phyloP scores from a whole-genome alignment of 169 alveolate genomes.

The Neospora caninum region DNA sequence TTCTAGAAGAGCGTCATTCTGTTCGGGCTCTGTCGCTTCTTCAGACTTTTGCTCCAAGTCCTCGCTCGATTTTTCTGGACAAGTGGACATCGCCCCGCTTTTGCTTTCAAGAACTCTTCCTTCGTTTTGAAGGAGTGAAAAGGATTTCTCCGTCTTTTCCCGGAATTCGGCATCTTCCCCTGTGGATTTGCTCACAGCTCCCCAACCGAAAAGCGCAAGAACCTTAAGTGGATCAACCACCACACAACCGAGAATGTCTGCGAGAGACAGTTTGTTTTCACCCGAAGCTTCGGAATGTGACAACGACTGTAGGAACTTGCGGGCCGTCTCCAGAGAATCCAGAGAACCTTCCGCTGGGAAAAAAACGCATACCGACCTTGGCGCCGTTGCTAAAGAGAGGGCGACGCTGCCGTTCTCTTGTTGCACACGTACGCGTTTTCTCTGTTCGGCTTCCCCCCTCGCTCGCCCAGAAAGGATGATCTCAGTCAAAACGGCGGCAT shows the following conservation, averaged over 20 bases:
- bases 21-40: neutral
- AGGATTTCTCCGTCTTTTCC: too few relatives aligned
- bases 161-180: too few relatives aligned
- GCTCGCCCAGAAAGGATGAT: too few relatives aligned
- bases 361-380: neutral
- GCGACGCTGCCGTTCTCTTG: too few relatives aligned
- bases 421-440: too few relatives aligned
- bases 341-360: neutral
- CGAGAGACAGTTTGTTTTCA: neutral
- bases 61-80: too few relatives aligned
- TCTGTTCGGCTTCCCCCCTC: too few relatives aligned
- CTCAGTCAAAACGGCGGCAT: too few relatives aligned
- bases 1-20: neutral
- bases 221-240: neutral
- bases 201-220: slow-evolving; percentile 29
- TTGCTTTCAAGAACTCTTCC: neutral
- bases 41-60: neutral
- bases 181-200: neutral
- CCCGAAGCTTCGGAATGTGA: neutral
- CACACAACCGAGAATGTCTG: neutral
- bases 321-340: neutral
- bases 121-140: too few relatives aligned
- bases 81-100: neutral
- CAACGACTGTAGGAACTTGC: neutral
- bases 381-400: neutral